Percentiles rank a stretch among this genome's conserved stretches.
Evolutionary conservation across 306 rosid species (phyloP).

Genomic region (Prunus mira): DNA sequence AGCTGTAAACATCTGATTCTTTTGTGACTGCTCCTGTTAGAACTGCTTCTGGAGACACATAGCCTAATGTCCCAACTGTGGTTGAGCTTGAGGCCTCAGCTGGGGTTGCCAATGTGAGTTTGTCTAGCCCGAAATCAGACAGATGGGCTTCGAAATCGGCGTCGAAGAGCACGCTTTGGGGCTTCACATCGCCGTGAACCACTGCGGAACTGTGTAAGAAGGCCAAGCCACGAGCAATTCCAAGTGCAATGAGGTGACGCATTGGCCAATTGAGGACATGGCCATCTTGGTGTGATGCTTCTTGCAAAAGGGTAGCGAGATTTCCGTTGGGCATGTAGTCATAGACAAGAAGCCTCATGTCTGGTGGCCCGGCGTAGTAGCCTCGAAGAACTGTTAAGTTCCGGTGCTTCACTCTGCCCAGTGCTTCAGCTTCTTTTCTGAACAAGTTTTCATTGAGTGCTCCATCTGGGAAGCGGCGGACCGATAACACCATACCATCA

Average conservation of each 20-base stretch:
- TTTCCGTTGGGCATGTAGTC: constrained; percentile 99
- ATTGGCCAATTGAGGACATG: constrained; percentile 98
- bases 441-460: constrained; percentile 71
- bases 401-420: constrained; percentile 77
- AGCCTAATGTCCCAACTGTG: constrained; percentile 75
- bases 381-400: constrained; percentile 93
- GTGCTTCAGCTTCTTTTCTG: constrained; percentile 80
- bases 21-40: constrained; percentile 75
- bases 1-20: constrained; percentile 90
- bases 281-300: constrained; percentile 97
- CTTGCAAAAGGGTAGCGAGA: constrained; percentile 96
- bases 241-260: constrained; percentile 95
- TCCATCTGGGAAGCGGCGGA: constrained; percentile 78
- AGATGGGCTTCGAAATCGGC: constrained; percentile 97
- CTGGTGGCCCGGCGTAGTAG: constrained; percentile 75
- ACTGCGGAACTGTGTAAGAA: constrained; percentile 73
- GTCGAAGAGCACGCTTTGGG: constrained; percentile 79
- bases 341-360: constrained; percentile 65
- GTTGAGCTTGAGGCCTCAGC: constrained; percentile 68
- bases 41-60: constrained; percentile 76
- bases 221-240: constrained; percentile 87
- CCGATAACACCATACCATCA: constrained; percentile 89
- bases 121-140: constrained; percentile 83
- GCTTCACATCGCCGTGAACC: constrained; percentile 81
- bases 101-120: constrained; percentile 44